Evolutionary conservation across 257 asterid species (phyloP).

Genomic region (Plantago ovata): DNA sequence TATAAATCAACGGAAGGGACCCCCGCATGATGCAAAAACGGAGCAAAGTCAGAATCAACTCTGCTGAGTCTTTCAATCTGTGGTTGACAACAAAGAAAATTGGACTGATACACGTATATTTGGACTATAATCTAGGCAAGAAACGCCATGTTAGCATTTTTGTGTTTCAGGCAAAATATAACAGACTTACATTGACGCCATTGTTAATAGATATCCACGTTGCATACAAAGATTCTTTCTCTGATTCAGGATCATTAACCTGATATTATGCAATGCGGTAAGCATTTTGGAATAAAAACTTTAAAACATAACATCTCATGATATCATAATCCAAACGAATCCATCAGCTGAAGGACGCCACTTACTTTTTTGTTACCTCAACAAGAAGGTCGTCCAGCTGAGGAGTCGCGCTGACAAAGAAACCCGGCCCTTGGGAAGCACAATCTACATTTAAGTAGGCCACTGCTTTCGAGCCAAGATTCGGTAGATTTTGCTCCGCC

Average conservation of each 20-base stretch:
- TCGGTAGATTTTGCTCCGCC: conserved; percentile 84
- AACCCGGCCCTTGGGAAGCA: conserved; percentile 95
- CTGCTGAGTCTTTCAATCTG: conserved; percentile 75
- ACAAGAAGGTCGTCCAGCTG: conserved; percentile 85
- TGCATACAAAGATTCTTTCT: conserved; percentile 42
- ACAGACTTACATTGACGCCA: conserved; percentile 48
- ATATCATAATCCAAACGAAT: conserved; percentile 6
- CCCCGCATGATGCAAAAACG: conserved; percentile 89
- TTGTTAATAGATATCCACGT: conserved; percentile 46
- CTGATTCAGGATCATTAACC: conserved; percentile 85
- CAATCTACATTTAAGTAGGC: conserved; percentile 93
- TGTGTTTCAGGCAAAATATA: background rate
- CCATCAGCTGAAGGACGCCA: conserved; percentile 6
- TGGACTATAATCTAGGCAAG: background rate
- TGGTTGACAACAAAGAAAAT: conserved; percentile 2
- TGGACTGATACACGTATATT: background rate
- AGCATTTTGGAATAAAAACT: background rate
- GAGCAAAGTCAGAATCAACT: conserved; percentile 91
- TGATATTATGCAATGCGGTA: conserved; percentile 30
- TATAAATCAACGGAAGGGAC: conserved; percentile 80
- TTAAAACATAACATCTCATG: background rate
- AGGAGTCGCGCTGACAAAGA: conserved; percentile 83
- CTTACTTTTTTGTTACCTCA: conserved; percentile 73
- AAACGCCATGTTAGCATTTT: background rate
- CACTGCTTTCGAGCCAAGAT: conserved; percentile 75